A percentile compares a stretch with the other conserved stretches of the same genome.
Conservation (phyloP, 352 stramenopile species). For the Pythium phragmiticola region DNA sequence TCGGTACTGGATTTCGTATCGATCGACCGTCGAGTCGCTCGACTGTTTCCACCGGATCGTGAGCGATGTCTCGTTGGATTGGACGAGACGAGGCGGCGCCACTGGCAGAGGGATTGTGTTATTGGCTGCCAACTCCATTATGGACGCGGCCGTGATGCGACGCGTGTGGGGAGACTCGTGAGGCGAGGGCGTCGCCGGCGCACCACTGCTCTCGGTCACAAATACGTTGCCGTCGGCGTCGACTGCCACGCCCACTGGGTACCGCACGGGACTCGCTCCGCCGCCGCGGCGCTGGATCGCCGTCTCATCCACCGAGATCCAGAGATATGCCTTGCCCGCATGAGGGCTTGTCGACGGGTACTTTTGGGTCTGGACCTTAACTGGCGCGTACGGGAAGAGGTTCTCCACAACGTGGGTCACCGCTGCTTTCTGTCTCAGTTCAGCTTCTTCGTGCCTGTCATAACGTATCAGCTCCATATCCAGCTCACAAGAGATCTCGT, state of each 20-base stretch:
- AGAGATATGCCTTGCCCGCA: conserved; percentile 67
- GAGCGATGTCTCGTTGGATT: conserved; percentile 51
- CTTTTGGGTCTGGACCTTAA: conserved; percentile 71
- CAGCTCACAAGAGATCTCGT: not conserved
- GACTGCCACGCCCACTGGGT: conserved; percentile 67
- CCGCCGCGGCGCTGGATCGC: conserved; percentile 55
- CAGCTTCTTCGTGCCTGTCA: conserved; percentile 43
- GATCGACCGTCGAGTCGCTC: conserved; percentile 59
- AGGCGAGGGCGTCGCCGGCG: not conserved
- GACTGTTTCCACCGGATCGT: conserved; percentile 61
- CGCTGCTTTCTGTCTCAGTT: conserved; percentile 46
- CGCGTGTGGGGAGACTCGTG: conserved; percentile 25
- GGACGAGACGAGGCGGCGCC: conserved; percentile 43
- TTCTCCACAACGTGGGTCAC: conserved; percentile 75
- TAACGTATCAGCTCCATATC: not conserved
- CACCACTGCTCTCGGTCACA: conserved; percentile 40
- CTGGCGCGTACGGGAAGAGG: conserved; percentile 74
- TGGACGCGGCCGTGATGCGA: conserved; percentile 64
- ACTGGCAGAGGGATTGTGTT: conserved; percentile 37
- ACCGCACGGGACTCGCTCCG: conserved; percentile 44
- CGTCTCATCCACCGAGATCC: conserved; percentile 71
- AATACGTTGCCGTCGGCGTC: conserved; percentile 74
- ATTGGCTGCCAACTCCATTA: conserved; percentile 51
- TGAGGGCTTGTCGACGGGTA: conserved; percentile 55
- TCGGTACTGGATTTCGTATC: conserved; percentile 73